phyloP scores from a whole-genome alignment of 2,329 filamentous ascomycete genomes.

The Apiospora pterosperma region DNA sequence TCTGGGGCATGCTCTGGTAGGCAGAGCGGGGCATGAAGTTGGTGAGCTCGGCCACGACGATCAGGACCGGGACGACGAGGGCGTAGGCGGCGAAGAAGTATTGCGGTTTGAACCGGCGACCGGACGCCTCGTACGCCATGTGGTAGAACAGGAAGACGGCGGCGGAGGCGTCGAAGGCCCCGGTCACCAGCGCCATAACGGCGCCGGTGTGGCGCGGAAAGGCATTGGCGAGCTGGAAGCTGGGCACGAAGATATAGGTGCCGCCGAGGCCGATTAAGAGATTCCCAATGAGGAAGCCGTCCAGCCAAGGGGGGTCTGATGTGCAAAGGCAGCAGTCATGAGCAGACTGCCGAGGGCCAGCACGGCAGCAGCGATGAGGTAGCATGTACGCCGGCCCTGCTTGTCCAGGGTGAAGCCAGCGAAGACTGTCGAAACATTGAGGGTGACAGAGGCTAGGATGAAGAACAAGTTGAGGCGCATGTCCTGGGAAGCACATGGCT shows the following conservation, averaged over 20 bases:
- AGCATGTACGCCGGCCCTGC: conserved; percentile 61
- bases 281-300: conserved; percentile 58
- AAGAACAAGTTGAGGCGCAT: conserved; percentile 65
- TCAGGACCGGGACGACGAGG: conserved; percentile 30
- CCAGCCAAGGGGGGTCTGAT: conserved; percentile 43
- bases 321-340: conserved; percentile 53
- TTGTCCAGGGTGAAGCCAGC: conserved; percentile 65
- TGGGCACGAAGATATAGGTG: conserved; percentile 61
- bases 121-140: conserved; percentile 46
- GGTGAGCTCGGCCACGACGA: conserved; percentile 33
- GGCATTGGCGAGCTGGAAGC: conserved; percentile 63
- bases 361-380: conserved; percentile 56
- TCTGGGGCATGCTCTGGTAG: conserved; percentile 35
- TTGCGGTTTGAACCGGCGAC: conserved; percentile 29
- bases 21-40: conserved; percentile 34
- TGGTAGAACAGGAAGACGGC: conserved; percentile 59
- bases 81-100: conserved; percentile 40
- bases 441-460: conserved; percentile 63
- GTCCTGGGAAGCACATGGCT: conserved; percentile 50
- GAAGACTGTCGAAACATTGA: conserved; percentile 64
- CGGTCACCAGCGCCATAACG: conserved; percentile 59
- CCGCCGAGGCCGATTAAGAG: conserved; percentile 59
- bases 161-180: conserved; percentile 62
- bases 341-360: conserved; percentile 57
- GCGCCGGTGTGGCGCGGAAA: conserved; percentile 58